Evolutionary conservation across 2,329 filamentous ascomycete genomes (phyloP).

Genomic region (Pyrenophora teres): DNA sequence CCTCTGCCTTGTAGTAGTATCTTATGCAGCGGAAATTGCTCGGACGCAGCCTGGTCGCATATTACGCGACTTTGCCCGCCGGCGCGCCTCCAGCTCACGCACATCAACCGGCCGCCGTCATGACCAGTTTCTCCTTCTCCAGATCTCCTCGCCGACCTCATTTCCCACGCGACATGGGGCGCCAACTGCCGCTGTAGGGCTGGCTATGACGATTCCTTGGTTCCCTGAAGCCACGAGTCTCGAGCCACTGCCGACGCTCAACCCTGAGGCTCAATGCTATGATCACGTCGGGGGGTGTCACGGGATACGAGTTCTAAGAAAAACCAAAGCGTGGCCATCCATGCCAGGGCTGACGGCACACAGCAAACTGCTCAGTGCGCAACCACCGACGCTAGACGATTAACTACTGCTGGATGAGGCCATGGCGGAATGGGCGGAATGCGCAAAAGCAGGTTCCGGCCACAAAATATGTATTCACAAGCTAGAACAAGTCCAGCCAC

Average conservation of each 20-base stretch:
- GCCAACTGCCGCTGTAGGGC: slow-evolving; percentile 20
- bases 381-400: slow-evolving; percentile 21
- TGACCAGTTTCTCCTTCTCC: not conserved
- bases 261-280: not conserved
- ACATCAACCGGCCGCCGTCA: not conserved
- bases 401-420: slow-evolving; percentile 11
- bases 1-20: slow-evolving; percentile 11
- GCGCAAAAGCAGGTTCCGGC: slow-evolving; percentile 35
- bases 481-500: slow-evolving; percentile 29
- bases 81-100: slow-evolving; percentile 1
- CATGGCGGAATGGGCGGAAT: slow-evolving; percentile 4
- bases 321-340: slow-evolving; percentile 6
- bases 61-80: slow-evolving; percentile 17
- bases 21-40: slow-evolving; percentile 23
- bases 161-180: no score
- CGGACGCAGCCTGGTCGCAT: slow-evolving; percentile 4
- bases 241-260: not conserved
- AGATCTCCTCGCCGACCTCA: slow-evolving; percentile 2
- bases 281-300: slow-evolving; percentile 6
- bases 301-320: slow-evolving; percentile 35
- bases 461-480: slow-evolving; percentile 32
- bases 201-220: slow-evolving; percentile 17
- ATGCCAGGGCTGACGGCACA: slow-evolving; percentile 15
- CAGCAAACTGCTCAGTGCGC: slow-evolving; percentile 21
- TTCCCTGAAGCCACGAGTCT: not conserved